Evolutionary conservation across 805 yeast species (phyloP).

Genomic region (Metschnikowia chrysomelidarum): DNA sequence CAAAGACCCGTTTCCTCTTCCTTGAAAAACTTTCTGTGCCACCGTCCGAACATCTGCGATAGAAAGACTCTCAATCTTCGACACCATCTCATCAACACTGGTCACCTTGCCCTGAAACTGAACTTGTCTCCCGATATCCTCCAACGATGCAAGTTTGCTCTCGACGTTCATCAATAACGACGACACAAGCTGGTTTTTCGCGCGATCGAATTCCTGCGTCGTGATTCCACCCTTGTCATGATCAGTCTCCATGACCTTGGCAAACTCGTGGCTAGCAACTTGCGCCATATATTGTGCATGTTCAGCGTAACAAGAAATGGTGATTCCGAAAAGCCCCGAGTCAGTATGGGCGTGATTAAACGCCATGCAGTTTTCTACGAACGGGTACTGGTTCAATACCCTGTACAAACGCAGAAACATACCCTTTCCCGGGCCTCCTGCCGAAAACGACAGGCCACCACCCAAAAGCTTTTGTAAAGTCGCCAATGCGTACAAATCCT

Average conservation of each 20-base stretch:
- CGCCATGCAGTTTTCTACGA: slow-evolving; percentile 82
- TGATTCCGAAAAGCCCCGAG: slow-evolving; percentile 87
- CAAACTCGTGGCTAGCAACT: slow-evolving; percentile 53
- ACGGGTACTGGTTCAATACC: slow-evolving; percentile 87
- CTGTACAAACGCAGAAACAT: slow-evolving; percentile 94
- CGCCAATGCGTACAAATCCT: slow-evolving; percentile 88
- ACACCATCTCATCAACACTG: slow-evolving; percentile 78
- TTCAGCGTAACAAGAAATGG: slow-evolving; percentile 79
- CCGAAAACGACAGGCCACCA: slow-evolving; percentile 96
- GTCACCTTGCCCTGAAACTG: slow-evolving; percentile 78
- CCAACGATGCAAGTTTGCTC: slow-evolving; percentile 88
- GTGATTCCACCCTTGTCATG: slow-evolving; percentile 54
- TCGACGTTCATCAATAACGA: slow-evolving; percentile 91
- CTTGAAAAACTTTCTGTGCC: slow-evolving; percentile 73
- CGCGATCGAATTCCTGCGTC: slow-evolving; percentile 75
- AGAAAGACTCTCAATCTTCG: slow-evolving; percentile 65
- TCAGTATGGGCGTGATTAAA: slow-evolving; percentile 90
- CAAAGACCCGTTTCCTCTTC: slow-evolving; percentile 46
- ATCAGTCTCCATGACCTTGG: slow-evolving; percentile 33
- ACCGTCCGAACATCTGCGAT: slow-evolving; percentile 67
- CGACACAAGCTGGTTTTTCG: slow-evolving; percentile 87
- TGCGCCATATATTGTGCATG: slow-evolving; percentile 85
- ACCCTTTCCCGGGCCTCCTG: slow-evolving; percentile 99
- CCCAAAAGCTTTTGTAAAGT: slow-evolving; percentile 87
- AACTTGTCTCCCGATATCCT: slow-evolving; percentile 93